Conservation (phyloP, 2,329 filamentous ascomycete genomes). For the Penicillium sclerotiorum region DNA sequence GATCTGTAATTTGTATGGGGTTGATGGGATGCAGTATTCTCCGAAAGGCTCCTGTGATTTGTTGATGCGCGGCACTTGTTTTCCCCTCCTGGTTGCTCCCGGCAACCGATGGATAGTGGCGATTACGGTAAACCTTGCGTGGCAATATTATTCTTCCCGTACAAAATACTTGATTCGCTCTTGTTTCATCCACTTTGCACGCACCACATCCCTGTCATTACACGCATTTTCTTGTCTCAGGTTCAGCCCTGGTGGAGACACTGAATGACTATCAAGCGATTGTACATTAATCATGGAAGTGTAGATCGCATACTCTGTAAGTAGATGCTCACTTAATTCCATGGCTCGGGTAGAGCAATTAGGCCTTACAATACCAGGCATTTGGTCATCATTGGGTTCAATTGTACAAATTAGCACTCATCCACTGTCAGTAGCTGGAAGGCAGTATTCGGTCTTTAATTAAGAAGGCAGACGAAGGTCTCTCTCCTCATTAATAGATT, state of each 20-base stretch:
- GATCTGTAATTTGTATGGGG: conserved; percentile 32
- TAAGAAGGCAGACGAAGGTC: too few species aligned
- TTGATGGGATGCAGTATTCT: conserved; percentile 29
- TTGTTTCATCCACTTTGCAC: too few species aligned
- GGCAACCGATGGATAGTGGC: conserved; percentile 32
- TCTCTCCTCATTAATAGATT: too few species aligned
- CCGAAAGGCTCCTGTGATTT: conserved; percentile 29
- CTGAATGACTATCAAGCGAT: too few species aligned
- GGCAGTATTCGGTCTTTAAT: too few species aligned
- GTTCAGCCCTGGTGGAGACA: conserved; percentile 5
- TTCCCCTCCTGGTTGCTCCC: conserved; percentile 35
- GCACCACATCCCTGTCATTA: background rate
- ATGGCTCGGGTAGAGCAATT: too few species aligned
- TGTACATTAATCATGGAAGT: background rate
- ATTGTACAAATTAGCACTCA: too few species aligned
- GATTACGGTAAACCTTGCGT: conserved; percentile 9
- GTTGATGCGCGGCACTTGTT: conserved; percentile 30
- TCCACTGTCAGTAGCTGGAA: too few species aligned
- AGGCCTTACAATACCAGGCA: too few species aligned
- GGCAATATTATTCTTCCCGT: conserved; percentile 13
- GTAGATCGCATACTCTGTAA: background rate
- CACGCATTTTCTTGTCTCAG: conserved; percentile 11
- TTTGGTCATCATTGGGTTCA: too few species aligned
- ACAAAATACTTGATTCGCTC: too few species aligned
- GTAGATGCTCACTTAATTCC: too few species aligned